phyloP scores from a whole-genome alignment of 495 filamentous ascomycete species.

The Cercophora newfieldiana region DNA sequence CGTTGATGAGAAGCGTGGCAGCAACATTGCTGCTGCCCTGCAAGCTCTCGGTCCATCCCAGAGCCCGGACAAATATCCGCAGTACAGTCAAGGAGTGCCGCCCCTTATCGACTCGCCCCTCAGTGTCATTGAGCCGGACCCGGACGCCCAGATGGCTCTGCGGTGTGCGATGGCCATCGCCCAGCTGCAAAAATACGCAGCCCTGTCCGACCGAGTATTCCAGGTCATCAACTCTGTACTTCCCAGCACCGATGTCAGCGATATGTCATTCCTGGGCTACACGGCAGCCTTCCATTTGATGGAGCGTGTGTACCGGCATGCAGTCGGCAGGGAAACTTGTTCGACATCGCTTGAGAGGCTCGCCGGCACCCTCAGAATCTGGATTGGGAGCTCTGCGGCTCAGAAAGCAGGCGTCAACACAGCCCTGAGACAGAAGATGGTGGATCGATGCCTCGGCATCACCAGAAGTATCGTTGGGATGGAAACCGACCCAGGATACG shows the following conservation, averaged over 20 bases:
- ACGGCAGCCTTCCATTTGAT: conserved; percentile 73
- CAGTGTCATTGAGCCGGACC: conserved; percentile 43
- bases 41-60: conserved; percentile 50
- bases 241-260: conserved; percentile 37
- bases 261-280: conserved; percentile 74
- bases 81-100: conserved; percentile 25
- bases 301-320: conserved; percentile 55
- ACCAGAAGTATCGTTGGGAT: conserved; percentile 53
- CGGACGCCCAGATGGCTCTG: conserved; percentile 70
- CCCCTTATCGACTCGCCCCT: conserved; percentile 32
- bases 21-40: conserved; percentile 56
- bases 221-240: conserved; percentile 49
- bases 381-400: conserved; percentile 50
- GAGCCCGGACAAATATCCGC: conserved; percentile 44
- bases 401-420: conserved; percentile 46
- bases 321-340: conserved; percentile 50
- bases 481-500: conserved; percentile 56
- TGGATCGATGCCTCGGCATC: conserved; percentile 50
- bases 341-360: conserved; percentile 50
- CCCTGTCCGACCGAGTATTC: conserved; percentile 43
- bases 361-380: conserved; percentile 54
- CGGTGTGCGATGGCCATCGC: conserved; percentile 79
- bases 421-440: conserved; percentile 47
- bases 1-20: conserved; percentile 51
- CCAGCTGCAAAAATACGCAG: conserved; percentile 56